Evolutionary conservation across 176 grass and related monocot genomes (phyloP).

Genomic region (Zoysia japonica): DNA sequence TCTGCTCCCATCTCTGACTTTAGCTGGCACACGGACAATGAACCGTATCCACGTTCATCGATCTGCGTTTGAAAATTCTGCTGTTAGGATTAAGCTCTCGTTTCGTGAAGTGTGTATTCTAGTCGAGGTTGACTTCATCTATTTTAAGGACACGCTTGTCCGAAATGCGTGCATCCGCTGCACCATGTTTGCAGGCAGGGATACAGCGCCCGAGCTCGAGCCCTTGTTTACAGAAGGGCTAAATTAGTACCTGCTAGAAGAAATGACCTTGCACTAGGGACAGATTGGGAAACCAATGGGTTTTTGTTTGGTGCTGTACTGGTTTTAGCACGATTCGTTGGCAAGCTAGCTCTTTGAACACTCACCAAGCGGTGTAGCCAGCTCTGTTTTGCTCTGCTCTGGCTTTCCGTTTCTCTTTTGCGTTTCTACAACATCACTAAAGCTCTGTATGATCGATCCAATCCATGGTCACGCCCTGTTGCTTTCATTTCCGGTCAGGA

Average conservation of each 20-base stretch:
- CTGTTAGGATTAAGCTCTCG: too few relatives aligned
- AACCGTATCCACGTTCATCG: too few relatives aligned
- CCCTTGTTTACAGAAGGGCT: too few relatives aligned
- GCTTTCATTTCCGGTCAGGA: slow-evolving; percentile 24
- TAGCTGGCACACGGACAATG: too few relatives aligned
- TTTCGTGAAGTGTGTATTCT: not conserved
- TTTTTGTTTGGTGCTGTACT: too few relatives aligned
- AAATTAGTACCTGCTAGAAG: too few relatives aligned
- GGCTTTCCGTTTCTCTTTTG: not conserved
- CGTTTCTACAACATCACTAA: not conserved
- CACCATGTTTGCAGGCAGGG: not conserved
- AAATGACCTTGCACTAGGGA: too few relatives aligned
- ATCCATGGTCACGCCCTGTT: slow-evolving; percentile 16
- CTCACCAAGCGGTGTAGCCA: not conserved
- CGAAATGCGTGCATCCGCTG: not conserved
- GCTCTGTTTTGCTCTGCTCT: not conserved
- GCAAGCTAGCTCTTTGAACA: not conserved
- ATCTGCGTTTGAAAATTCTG: too few relatives aligned
- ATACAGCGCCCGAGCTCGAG: not conserved
- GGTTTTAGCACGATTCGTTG: too few relatives aligned
- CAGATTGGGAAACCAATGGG: too few relatives aligned
- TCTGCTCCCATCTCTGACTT: too few relatives aligned
- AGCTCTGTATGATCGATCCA: not conserved
- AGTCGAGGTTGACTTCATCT: slow-evolving; percentile 6
- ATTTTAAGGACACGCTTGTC: not conserved